Evolutionary conservation across 768 basidiomycete species (phyloP).

Genomic region (Atractiella rhizophila): DNA sequence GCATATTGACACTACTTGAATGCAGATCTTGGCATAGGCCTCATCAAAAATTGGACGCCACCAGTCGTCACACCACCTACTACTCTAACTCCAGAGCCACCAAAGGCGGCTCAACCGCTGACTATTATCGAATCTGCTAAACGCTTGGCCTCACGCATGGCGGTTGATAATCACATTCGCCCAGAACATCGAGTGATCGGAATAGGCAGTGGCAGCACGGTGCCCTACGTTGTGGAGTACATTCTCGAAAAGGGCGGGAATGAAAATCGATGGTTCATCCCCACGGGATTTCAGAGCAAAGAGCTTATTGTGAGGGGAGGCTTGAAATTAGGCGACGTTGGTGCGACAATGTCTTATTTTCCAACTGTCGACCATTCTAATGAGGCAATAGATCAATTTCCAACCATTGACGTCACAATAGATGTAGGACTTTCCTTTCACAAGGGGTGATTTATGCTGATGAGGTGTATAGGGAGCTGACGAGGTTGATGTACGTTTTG

Average conservation of each 20-base stretch:
- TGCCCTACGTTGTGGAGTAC: conserved; percentile 65
- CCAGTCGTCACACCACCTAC: too few species aligned
- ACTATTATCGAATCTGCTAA: conserved; percentile 54
- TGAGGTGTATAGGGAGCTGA: conserved; percentile 31
- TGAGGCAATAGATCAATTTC: conserved; percentile 20
- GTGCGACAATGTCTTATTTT: too few species aligned
- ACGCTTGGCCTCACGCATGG: conserved; percentile 69
- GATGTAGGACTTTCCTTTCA: too few species aligned
- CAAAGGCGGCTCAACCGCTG: neutral
- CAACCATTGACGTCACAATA: conserved; percentile 76
- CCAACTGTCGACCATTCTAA: conserved; percentile 1
- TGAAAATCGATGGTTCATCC: conserved; percentile 34
- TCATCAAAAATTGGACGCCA: too few species aligned
- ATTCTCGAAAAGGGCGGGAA: conserved; percentile 70
- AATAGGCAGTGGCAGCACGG: conserved; percentile 32
- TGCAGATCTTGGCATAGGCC: too few species aligned
- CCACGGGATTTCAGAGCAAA: conserved; percentile 71
- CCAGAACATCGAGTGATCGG: conserved; percentile 42
- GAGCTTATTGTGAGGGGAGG: conserved; percentile 61
- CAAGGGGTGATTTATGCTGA: too few species aligned
- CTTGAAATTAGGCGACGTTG: conserved; percentile 17
- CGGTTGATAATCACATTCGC: conserved; percentile 68
- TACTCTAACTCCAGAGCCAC: too few species aligned
- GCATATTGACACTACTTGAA: too few species aligned
- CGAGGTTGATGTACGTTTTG: conserved; percentile 5